Evolutionary conservation across 495 filamentous ascomycete genomes (phyloP).

Genomic region (Xylaria flabelliformis): DNA sequence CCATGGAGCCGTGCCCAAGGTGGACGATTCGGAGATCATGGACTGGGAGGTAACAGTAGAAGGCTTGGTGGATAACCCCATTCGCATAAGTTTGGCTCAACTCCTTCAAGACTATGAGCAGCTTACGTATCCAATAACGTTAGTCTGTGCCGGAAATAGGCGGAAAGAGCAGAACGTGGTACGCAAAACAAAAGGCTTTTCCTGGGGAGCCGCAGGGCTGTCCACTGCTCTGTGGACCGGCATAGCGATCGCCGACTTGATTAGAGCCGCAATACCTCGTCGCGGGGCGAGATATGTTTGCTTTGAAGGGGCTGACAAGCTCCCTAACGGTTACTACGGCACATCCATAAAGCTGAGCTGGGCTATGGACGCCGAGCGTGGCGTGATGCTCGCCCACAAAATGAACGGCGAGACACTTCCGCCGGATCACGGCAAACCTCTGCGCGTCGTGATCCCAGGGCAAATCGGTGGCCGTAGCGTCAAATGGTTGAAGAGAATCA

Average conservation of each 20-base stretch:
- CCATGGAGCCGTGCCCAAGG: constrained; percentile 84
- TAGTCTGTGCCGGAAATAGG: constrained; percentile 93
- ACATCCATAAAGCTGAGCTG: constrained; percentile 89
- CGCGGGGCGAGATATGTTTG: constrained; percentile 83
- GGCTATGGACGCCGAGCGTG: constrained; percentile 83
- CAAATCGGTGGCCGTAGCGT: constrained; percentile 95
- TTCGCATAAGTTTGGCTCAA: constrained; percentile 76
- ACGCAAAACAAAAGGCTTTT: constrained; percentile 93
- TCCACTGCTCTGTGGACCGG: constrained; percentile 93
- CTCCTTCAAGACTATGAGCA: constrained; percentile 80
- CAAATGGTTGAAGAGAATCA: constrained; percentile 90
- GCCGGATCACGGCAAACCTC: constrained; percentile 88
- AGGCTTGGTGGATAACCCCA: constrained; percentile 80
- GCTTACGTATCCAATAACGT: constrained; percentile 84
- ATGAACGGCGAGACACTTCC: constrained; percentile 90
- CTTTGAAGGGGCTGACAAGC: constrained; percentile 90
- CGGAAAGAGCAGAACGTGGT: constrained; percentile 95
- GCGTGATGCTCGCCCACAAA: constrained; percentile 88
- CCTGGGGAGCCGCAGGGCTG: constrained; percentile 89
- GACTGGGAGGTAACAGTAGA: constrained; percentile 88
- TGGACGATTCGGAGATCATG: constrained; percentile 73
- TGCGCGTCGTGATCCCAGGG: constrained; percentile 86
- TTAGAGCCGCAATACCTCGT: constrained; percentile 70
- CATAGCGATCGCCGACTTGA: constrained; percentile 74
- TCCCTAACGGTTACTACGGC: constrained; percentile 91